These are phyloP conservation scores for Drosera spatulata DNA, from an alignment of 179 eudicot genomes.

Conservation along the genomic window DNA sequence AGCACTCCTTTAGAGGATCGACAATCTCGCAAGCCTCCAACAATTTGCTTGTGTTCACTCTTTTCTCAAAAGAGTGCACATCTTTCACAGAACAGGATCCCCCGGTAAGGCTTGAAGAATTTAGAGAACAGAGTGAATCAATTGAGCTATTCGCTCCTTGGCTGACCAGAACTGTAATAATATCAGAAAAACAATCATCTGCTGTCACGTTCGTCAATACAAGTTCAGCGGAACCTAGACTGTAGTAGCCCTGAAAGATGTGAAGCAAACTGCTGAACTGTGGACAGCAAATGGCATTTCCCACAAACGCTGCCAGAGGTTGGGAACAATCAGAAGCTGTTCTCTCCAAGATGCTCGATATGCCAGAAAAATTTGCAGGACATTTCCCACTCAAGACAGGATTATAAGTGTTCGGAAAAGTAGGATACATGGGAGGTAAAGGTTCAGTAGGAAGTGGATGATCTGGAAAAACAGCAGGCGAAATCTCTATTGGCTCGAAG, in stretches of 20 bases:
- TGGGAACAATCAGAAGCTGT: slow-evolving; percentile 84
- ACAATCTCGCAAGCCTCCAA: slow-evolving; percentile 77
- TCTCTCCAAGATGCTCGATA: slow-evolving; percentile 63
- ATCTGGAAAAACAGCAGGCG: slow-evolving; percentile 77
- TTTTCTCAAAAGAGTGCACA: slow-evolving; percentile 48
- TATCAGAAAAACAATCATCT: slow-evolving; percentile 76
- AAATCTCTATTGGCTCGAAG: slow-evolving; percentile 71
- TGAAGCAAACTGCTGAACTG: slow-evolving; percentile 74
- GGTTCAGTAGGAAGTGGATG: slow-evolving; percentile 48
- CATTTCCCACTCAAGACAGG: slow-evolving; percentile 90
- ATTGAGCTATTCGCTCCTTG: slow-evolving; percentile 78
- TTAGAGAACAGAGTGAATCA: slow-evolving; percentile 57
- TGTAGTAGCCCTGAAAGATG: slow-evolving; percentile 73
- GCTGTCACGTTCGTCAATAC: slow-evolving; percentile 54
- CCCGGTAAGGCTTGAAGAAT: slow-evolving; percentile 79
- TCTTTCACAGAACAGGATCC: slow-evolving; percentile 90
- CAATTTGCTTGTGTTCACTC: slow-evolving; percentile 71
- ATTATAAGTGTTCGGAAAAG: slow-evolving; percentile 53
- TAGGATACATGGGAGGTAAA: slow-evolving; percentile 70
- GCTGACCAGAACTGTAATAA: slow-evolving; percentile 70
- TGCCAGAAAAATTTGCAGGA: slow-evolving; percentile 78
- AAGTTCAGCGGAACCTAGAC: slow-evolving; percentile 45
- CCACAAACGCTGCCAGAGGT: slow-evolving; percentile 59
- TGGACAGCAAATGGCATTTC: slow-evolving; percentile 90
- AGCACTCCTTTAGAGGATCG: slow-evolving; percentile 91